A percentile compares a stretch with the other conserved stretches of the same genome.
These are phyloP conservation scores for Barbarea vulgaris DNA, from an alignment of 345 rosid species.

Conservation along the genomic window DNA sequence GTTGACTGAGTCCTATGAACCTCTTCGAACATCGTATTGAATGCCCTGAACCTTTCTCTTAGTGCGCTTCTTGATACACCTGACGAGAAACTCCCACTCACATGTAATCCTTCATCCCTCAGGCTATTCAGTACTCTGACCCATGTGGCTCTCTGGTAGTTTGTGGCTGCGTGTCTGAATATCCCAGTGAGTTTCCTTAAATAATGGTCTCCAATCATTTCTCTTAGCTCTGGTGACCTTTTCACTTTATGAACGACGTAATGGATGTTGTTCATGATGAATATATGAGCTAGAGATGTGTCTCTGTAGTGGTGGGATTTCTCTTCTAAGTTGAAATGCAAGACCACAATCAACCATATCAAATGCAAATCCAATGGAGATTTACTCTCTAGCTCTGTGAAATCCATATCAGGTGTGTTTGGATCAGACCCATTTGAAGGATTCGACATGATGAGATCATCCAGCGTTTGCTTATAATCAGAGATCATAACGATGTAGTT, in stretches of 20 bases:
- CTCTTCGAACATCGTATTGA: conserved; percentile 90
- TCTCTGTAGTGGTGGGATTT: conserved; percentile 86
- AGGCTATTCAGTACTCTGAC: conserved; percentile 73
- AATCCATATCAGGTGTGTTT: conserved; percentile 76
- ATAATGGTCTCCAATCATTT: conserved; percentile 90
- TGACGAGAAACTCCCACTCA: conserved; percentile 82
- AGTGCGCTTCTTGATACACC: conserved; percentile 81
- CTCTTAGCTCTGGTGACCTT: conserved; percentile 78
- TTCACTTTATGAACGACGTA: conserved; percentile 86
- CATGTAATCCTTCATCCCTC: conserved; percentile 91
- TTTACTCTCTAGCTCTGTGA: conserved; percentile 66
- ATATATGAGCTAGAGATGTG: conserved; percentile 65
- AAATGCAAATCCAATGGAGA: conserved; percentile 77
- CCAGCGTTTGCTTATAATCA: conserved; percentile 82
- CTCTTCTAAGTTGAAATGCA: conserved; percentile 86
- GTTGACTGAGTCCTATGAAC: conserved; percentile 80
- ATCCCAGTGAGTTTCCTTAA: conserved; percentile 72
- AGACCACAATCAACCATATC: conserved; percentile 83
- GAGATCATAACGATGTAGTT: conserved; percentile 85
- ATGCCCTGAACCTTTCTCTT: conserved; percentile 86
- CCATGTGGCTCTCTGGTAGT: conserved; percentile 91
- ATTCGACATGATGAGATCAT: conserved; percentile 74
- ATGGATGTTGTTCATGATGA: conserved; percentile 92
- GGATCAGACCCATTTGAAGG: conserved; percentile 75
- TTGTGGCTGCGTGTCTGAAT: conserved; percentile 74